Conservation (phyloP, 2,329 filamentous ascomycete genomes). For the Taxawa tesnikishii region DNA sequence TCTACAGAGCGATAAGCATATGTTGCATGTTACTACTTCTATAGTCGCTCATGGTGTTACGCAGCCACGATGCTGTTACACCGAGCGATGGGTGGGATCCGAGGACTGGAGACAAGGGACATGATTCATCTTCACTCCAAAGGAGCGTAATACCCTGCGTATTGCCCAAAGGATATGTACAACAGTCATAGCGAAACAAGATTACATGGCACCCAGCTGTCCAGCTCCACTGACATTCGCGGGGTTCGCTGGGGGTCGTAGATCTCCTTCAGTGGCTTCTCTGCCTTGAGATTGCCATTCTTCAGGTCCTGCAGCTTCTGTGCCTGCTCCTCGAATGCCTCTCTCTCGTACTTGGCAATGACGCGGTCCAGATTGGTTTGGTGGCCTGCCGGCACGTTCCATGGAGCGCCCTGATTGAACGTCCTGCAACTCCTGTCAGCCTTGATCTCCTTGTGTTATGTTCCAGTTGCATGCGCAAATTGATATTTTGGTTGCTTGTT, state of each 20-base stretch:
- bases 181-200: not conserved
- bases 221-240: not conserved
- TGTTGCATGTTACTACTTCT: no score
- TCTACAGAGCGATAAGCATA: no score
- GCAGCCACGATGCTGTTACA: no score
- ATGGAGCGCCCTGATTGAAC: conserved; percentile 51
- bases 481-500: no score
- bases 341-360: conserved; percentile 49
- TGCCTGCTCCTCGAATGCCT: conserved; percentile 44
- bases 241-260: not conserved
- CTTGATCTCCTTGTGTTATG: no score
- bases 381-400: conserved; percentile 51
- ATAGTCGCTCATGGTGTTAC: no score
- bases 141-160: no score
- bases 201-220: not conserved
- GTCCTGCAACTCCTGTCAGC: conserved; percentile 40
- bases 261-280: conserved; percentile 8
- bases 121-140: no score
- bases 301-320: conserved; percentile 35
- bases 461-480: no score
- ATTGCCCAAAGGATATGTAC: no score
- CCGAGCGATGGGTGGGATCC: no score
- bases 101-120: no score
- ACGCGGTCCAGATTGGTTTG: conserved; percentile 44
- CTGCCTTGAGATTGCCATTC: conserved; percentile 21